phyloP scores from a whole-genome alignment of 805 yeast genomes.

The Metahyphopichia silvanorum region DNA sequence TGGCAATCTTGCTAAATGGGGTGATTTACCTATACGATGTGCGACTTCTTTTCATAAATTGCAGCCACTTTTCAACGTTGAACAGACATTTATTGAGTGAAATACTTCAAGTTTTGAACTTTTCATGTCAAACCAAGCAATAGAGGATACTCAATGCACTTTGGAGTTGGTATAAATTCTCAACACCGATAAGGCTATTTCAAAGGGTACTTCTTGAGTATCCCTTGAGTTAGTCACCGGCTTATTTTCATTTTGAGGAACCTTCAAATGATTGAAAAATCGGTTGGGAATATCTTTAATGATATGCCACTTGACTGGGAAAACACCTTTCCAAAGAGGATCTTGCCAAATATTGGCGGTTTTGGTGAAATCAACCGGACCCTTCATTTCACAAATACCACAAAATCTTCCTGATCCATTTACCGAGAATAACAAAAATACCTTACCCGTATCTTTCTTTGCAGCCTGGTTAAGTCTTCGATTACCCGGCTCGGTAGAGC shows the following conservation, averaged over 20 bases:
- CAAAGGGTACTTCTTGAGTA: conserved; percentile 54
- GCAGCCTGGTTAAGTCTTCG: conserved; percentile 48
- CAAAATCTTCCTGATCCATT: conserved; percentile 57
- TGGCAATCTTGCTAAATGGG: too few relatives aligned
- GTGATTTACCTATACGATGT: too few relatives aligned
- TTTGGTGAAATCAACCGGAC: conserved; percentile 30
- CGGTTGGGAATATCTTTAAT: conserved; percentile 51
- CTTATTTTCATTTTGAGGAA: conserved; percentile 44
- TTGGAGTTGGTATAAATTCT: conserved; percentile 37
- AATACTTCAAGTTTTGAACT: too few relatives aligned
- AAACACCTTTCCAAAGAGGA: conserved; percentile 50
- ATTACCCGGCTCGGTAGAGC: conserved; percentile 58
- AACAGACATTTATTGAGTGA: too few relatives aligned
- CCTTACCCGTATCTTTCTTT: conserved; percentile 21
- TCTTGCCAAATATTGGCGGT: conserved; percentile 46
- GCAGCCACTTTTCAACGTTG: too few relatives aligned
- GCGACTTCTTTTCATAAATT: too few relatives aligned
- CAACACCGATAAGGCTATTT: conserved; percentile 46
- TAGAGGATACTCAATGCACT: too few relatives aligned
- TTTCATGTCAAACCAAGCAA: too few relatives aligned
- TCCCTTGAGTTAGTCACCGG: conserved; percentile 61
- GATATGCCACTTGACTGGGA: conserved; percentile 52
- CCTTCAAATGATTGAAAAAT: conserved; percentile 41
- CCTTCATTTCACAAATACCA: conserved; percentile 55
- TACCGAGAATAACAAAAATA: conserved; percentile 55